A percentile compares a stretch with the other conserved stretches of the same genome.
phyloP scores from a whole-genome alignment of 2,329 filamentous ascomycete genomes.

The Nemania diffusa region DNA sequence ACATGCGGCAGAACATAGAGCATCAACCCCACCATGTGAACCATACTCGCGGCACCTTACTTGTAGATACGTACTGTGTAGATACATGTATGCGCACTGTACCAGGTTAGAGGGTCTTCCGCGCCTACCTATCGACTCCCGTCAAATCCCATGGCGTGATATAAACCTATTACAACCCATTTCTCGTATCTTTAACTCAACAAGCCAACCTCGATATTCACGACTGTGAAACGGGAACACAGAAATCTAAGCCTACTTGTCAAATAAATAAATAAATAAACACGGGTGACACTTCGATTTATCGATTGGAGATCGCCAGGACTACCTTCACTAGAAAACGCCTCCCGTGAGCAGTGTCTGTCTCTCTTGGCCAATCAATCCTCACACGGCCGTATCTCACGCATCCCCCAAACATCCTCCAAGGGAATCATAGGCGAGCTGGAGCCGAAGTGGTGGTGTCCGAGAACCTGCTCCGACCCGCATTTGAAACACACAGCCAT shows the following conservation, averaged over 20 bases:
- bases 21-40: slow-evolving; percentile 12
- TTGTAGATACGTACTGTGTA: background rate
- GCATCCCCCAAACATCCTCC: background rate
- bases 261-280: background rate
- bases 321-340: slow-evolving; percentile 16
- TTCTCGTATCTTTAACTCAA: too few relatives aligned
- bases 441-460: background rate
- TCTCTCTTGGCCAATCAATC: slow-evolving; percentile 29
- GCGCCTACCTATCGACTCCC: too few relatives aligned
- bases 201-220: too few relatives aligned
- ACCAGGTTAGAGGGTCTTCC: too few relatives aligned
- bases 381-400: slow-evolving; percentile 23
- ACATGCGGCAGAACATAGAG: too few relatives aligned
- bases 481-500: background rate
- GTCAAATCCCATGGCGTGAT: background rate
- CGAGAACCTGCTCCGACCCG: background rate
- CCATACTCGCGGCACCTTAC: background rate
- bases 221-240: too few relatives aligned
- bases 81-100: background rate
- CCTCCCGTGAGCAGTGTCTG: slow-evolving; percentile 6
- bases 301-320: slow-evolving; percentile 13
- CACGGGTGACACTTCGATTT: background rate
- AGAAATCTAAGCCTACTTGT: too few relatives aligned
- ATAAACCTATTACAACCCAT: too few relatives aligned
- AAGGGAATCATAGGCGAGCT: background rate